These are phyloP conservation scores for Diplocarpon mali DNA, from an alignment of 2,329 filamentous ascomycete genomes.

Conservation along the genomic window DNA sequence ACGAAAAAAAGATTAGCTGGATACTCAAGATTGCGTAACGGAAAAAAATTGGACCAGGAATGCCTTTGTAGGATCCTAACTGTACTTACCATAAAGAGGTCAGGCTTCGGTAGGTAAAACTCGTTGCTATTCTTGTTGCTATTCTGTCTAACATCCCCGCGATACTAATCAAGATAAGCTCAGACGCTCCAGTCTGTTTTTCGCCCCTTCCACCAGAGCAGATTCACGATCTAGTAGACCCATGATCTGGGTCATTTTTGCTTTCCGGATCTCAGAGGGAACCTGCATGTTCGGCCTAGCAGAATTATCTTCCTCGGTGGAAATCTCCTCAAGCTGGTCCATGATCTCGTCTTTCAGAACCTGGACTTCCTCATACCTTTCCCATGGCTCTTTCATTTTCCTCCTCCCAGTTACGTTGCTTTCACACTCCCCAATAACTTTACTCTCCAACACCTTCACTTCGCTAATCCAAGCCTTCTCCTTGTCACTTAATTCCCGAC, in stretches of 20 bases:
- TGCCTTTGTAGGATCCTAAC: too few species aligned
- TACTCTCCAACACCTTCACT: constrained; percentile 33
- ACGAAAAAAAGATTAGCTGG: too few species aligned
- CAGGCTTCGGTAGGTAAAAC: too few species aligned
- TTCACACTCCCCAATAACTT: constrained; percentile 22
- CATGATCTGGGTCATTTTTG: constrained; percentile 54
- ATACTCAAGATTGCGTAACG: too few species aligned
- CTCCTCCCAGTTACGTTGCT: background rate
- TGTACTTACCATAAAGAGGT: too few species aligned
- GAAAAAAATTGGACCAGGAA: too few species aligned
- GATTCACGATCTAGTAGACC: constrained; percentile 53
- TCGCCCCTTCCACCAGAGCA: constrained; percentile 56
- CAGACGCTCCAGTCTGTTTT: constrained; percentile 48
- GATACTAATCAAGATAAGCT: constrained; percentile 14
- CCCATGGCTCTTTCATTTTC: constrained; percentile 36
- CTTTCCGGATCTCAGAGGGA: constrained; percentile 48
- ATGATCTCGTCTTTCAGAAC: constrained; percentile 31
- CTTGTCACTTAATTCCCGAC: constrained; percentile 48
- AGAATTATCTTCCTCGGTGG: constrained; percentile 13
- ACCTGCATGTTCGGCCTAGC: constrained; percentile 29
- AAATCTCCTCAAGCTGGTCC: constrained; percentile 22
- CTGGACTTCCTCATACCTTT: constrained; percentile 42
- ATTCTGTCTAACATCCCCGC: too few species aligned
- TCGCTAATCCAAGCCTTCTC: constrained; percentile 50
- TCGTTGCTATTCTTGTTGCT: too few species aligned